These are phyloP conservation scores for Halocafeteria seosinensis DNA, from an alignment of 108 stramenopile genomes.

Conservation along the genomic window DNA sequence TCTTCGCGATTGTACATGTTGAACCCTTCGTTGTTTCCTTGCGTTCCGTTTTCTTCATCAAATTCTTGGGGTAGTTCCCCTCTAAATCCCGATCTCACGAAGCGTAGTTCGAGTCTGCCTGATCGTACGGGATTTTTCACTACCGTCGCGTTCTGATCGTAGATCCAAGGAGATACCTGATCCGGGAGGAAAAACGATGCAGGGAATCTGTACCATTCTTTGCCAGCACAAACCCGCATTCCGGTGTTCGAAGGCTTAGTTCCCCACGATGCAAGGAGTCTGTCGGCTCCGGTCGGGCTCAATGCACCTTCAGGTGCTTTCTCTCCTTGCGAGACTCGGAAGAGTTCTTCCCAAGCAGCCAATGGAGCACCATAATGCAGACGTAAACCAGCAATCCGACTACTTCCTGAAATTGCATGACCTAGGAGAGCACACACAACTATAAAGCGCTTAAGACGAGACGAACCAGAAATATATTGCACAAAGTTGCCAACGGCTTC, in stretches of 20 bases:
- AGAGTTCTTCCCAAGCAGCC: background rate
- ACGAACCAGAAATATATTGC: too few relatives aligned
- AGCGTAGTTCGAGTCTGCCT: constrained; percentile 31
- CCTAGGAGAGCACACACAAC: too few relatives aligned
- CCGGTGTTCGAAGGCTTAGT: too few relatives aligned
- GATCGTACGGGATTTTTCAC: background rate
- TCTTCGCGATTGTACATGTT: constrained; percentile 62
- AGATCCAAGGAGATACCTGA: too few relatives aligned
- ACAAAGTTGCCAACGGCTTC: too few relatives aligned
- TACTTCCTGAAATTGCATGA: background rate
- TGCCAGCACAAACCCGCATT: constrained; percentile 44
- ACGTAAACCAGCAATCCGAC: background rate
- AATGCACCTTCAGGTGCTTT: background rate
- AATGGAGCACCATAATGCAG: background rate
- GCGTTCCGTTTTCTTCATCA: constrained; percentile 30
- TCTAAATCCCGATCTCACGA: constrained; percentile 58
- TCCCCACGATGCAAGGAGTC: too few relatives aligned
- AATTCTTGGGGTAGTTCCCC: constrained; percentile 79
- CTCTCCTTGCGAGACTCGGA: background rate
- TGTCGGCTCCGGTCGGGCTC: too few relatives aligned
- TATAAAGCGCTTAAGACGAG: too few relatives aligned
- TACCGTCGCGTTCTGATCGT: background rate
- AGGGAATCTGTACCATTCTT: constrained; percentile 91
- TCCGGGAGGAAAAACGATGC: constrained; percentile 65
- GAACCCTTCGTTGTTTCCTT: constrained; percentile 28